These are phyloP conservation scores for Phlebiopsis flavidoalba DNA, from an alignment of 768 basidiomycete genomes.

Conservation along the genomic window DNA sequence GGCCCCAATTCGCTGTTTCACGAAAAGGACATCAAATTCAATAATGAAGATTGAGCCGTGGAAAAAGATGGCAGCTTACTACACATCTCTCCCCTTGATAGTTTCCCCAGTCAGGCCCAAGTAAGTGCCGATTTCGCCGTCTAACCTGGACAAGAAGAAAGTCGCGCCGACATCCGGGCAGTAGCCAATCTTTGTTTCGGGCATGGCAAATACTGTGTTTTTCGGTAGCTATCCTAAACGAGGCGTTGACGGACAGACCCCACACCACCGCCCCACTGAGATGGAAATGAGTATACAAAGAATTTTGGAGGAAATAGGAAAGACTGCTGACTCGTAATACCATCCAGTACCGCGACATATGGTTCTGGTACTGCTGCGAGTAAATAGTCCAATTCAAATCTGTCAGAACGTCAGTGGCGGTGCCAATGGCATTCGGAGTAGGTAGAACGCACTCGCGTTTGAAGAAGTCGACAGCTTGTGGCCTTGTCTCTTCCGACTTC, in stretches of 20 bases:
- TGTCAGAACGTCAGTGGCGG: constrained; percentile 23
- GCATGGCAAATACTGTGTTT: constrained; percentile 92
- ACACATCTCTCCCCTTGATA: constrained; percentile 75
- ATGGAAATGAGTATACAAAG: constrained; percentile 4
- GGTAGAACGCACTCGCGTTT: constrained; percentile 68
- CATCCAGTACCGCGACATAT: constrained; percentile 90
- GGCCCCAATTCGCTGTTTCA: constrained; percentile 72
- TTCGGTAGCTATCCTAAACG: constrained; percentile 91
- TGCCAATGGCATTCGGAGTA: not conserved
- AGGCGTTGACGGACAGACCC: constrained; percentile 80
- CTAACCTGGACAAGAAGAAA: constrained; percentile 83
- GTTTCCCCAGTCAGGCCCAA: constrained; percentile 77
- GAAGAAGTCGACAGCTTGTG: constrained; percentile 81
- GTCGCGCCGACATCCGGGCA: constrained; percentile 91
- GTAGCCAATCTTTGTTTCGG: constrained; percentile 91
- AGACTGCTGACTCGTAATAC: constrained; percentile 72
- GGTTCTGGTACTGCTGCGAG: constrained; percentile 72
- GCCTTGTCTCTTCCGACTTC: constrained; percentile 43
- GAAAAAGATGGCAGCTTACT: constrained; percentile 47
- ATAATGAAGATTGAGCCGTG: not conserved
- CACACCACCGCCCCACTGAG: constrained; percentile 92
- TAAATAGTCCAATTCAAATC: constrained; percentile 77
- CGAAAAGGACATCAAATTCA: not conserved
- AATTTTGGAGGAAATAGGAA: not conserved
- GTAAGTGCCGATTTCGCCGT: constrained; percentile 93